phyloP scores from a whole-genome alignment of 164 flowering plant genomes.

The Magnolia sinica region DNA sequence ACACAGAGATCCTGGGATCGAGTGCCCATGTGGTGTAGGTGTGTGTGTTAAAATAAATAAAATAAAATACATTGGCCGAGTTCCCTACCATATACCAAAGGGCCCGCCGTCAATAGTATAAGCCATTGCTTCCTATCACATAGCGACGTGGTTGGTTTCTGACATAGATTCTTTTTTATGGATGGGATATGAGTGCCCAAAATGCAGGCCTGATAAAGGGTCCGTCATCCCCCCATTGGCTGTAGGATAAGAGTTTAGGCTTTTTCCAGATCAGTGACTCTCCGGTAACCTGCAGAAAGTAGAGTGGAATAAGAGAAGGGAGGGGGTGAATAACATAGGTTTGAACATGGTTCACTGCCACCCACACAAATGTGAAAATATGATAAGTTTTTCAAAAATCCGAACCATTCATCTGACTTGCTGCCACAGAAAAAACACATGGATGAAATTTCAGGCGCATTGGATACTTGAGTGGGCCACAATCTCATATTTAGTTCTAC shows the following conservation, averaged over 20 bases:
- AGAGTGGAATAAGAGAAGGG: conserved; percentile 11
- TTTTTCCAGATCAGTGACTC: conserved; percentile 46
- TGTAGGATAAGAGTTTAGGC: not conserved
- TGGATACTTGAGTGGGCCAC: too few relatives aligned
- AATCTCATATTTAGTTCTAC: not conserved
- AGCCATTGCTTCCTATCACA: not conserved
- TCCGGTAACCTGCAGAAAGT: conserved; percentile 68
- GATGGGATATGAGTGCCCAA: not conserved
- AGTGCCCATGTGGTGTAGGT: too few relatives aligned
- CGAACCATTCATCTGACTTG: too few relatives aligned
- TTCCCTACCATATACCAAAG: not conserved
- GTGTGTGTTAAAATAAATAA: too few relatives aligned
- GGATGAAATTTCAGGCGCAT: too few relatives aligned
- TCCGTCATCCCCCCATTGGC: not conserved
- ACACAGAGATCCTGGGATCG: too few relatives aligned
- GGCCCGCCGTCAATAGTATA: not conserved
- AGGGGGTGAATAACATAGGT: too few relatives aligned
- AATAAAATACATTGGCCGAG: too few relatives aligned
- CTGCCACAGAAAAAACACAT: too few relatives aligned
- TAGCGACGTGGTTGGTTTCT: not conserved
- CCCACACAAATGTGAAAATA: too few relatives aligned
- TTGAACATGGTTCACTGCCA: too few relatives aligned
- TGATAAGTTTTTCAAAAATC: too few relatives aligned
- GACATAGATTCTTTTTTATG: not conserved
- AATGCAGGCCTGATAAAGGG: not conserved